Base-by-base conservation (phyloP, 495 filamentous ascomycete species). In the Penicillium pulvis region DNA sequence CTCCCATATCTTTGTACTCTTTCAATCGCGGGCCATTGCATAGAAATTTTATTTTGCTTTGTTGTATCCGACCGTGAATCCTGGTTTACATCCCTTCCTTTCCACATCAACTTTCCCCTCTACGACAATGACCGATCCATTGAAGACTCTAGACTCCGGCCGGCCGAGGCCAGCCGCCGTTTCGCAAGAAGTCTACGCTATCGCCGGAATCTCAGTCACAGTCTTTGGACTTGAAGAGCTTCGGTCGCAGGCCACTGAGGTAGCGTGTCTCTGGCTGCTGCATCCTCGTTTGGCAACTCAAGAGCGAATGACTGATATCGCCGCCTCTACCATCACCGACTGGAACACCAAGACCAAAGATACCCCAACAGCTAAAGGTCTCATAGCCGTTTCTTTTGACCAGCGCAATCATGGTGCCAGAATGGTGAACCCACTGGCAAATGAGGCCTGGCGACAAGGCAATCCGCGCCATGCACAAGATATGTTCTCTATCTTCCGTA, bases 361-460 rank as follows among this genome's bases (percentile, higher is more conserved):
- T 55, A 61, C 44, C 0, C 54, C 62, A n/a, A 55, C 65, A 3
- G 58, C 59, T 10, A 79, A 71, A 55, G 78, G 89, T 5, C 67
- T 97, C 46, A 87, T 98, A 53, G 90, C 88, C 20, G 84, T 93
- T 12, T 81, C 89, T 3, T 94, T 93, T 66, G 94, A 97, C 65
- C 90, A 93, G 69, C 77, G 93, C 28, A 98, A 98, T 64, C 94
- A 98, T 74, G 93, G 93, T 5, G 77, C 83, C 3, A 74, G 94
- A 52, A 69, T 85, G 55, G 81, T 92, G 39, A 71, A 79, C 49
- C 66, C 74, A 10, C 55, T 79, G 3, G 75, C 75, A 17, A 97
- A 96, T 66, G 79, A 87, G 63, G 79, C 85, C 6, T 97, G 93
- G 93, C 81, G 82, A 53, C 70, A 85, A 31, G 91, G 91, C 20